Conservation (phyloP, 805 yeast species). For the Sporopachydermia lactativora region DNA sequence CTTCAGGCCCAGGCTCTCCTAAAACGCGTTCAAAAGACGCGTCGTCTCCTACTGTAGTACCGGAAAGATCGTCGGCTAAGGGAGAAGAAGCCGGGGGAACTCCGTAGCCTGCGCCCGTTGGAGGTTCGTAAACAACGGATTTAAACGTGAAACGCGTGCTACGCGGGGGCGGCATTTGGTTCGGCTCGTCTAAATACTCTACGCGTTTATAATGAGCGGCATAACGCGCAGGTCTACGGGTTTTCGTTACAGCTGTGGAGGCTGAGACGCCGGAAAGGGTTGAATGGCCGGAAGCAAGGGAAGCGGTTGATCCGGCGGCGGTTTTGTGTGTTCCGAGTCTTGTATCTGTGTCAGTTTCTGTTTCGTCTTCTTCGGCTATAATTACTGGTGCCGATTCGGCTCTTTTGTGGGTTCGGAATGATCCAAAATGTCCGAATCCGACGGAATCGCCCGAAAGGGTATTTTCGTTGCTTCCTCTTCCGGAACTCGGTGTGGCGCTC, state of each 20-base stretch:
- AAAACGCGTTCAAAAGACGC: not conserved
- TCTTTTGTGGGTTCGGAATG: not conserved
- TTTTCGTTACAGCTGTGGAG: not conserved
- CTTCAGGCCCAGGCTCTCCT: slow-evolving; percentile 1
- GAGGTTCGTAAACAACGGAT: slow-evolving; percentile 1
- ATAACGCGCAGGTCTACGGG: not conserved
- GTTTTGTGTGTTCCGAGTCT: too few relatives aligned
- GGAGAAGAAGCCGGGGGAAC: not conserved
- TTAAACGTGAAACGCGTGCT: not conserved
- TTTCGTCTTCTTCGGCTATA: not conserved
- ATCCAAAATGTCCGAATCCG: not conserved
- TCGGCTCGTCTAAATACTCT: not conserved
- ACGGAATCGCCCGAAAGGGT: too few relatives aligned
- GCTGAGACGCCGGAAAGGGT: not conserved
- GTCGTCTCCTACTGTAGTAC: not conserved
- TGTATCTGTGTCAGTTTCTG: not conserved
- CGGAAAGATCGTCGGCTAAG: not conserved
- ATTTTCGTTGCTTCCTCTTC: not conserved
- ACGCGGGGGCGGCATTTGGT: not conserved
- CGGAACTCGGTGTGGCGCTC: not conserved
- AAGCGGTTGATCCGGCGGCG: not conserved
- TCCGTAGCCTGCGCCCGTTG: not conserved
- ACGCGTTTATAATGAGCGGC: not conserved
- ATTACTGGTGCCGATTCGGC: slow-evolving; percentile 1
- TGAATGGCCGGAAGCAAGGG: not conserved